These are phyloP conservation scores for Myxozyma nipponensis DNA, from an alignment of 805 yeast species.

Conservation along the genomic window DNA sequence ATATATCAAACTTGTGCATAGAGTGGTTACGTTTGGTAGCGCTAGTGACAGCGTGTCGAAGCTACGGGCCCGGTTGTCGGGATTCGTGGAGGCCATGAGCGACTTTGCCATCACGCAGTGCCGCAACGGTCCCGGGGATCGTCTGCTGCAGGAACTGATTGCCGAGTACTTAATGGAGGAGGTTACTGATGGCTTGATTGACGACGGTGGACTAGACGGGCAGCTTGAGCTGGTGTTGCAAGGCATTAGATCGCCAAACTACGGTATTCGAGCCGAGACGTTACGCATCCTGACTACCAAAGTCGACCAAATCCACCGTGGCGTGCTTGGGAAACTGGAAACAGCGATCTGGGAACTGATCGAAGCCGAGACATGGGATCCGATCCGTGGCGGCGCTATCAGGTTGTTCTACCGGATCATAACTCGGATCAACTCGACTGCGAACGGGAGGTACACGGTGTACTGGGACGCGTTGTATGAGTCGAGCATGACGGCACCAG, in stretches of 20 bases:
- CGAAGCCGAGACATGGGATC: slow-evolving; percentile 27
- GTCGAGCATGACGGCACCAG: slow-evolving; percentile 43
- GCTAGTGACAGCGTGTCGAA: neutral
- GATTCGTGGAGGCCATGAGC: neutral
- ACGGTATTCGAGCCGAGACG: slow-evolving; percentile 1
- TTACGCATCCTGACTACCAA: neutral
- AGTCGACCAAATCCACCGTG: neutral
- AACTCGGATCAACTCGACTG: neutral
- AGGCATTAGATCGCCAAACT: slow-evolving; percentile 3
- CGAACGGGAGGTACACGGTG: neutral
- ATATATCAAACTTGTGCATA: neutral
- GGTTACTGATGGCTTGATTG: neutral
- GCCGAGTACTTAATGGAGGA: slow-evolving; percentile 1
- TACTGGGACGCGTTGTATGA: slow-evolving; percentile 29
- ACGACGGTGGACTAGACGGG: neutral
- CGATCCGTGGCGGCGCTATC: slow-evolving; percentile 31
- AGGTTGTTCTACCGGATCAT: slow-evolving; percentile 18
- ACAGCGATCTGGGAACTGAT: slow-evolving; percentile 5
- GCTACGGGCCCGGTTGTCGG: neutral
- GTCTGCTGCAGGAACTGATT: slow-evolving; percentile 12
- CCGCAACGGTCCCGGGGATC: slow-evolving; percentile 3
- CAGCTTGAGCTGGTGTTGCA: neutral
- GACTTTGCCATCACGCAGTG: neutral
- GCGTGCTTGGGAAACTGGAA: neutral
- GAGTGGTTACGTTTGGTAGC: neutral